Conservation (phyloP, 2,329 filamentous ascomycete genomes). For the Grosmannia clavigera region DNA sequence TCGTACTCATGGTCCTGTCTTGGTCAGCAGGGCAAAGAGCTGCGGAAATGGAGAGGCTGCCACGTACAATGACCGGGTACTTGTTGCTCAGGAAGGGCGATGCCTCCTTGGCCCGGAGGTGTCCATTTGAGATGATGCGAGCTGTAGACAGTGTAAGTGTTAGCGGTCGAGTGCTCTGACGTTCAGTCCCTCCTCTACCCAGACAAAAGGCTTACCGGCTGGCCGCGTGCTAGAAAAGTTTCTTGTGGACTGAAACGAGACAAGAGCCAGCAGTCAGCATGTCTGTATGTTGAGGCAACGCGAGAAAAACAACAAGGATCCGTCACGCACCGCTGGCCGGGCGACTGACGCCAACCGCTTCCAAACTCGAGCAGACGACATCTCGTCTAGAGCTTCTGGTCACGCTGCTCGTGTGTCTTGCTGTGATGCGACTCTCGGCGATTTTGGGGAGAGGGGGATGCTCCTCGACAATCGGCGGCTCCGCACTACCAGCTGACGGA, state of each 20-base stretch:
- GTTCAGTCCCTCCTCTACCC: neutral
- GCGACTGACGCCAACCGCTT: conserved; percentile 11
- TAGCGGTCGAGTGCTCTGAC: neutral
- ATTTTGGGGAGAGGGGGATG: neutral
- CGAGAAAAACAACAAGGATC: neutral
- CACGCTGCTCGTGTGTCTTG: neutral
- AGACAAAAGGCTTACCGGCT: conserved; percentile 43
- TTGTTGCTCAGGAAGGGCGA: conserved; percentile 76
- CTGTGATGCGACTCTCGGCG: neutral
- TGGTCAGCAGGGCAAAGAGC: neutral
- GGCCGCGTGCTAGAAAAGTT: conserved; percentile 80
- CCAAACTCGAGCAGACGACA: conserved; percentile 10
- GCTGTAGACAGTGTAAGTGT: conserved; percentile 32
- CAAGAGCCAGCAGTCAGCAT: neutral
- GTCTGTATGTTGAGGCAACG: neutral
- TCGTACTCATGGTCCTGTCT: conserved; percentile 90
- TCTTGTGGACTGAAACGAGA: conserved; percentile 29
- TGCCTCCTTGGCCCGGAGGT: conserved; percentile 86
- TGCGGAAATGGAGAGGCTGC: too few species aligned
- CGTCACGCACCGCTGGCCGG: conserved; percentile 12
- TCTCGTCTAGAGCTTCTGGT: neutral
- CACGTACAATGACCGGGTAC: conserved; percentile 80
- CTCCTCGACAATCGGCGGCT: neutral
- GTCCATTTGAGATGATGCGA: conserved; percentile 73
- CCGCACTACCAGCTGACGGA: neutral